Conservation (phyloP, 345 rosid species). For the Syzygium jambos region DNA sequence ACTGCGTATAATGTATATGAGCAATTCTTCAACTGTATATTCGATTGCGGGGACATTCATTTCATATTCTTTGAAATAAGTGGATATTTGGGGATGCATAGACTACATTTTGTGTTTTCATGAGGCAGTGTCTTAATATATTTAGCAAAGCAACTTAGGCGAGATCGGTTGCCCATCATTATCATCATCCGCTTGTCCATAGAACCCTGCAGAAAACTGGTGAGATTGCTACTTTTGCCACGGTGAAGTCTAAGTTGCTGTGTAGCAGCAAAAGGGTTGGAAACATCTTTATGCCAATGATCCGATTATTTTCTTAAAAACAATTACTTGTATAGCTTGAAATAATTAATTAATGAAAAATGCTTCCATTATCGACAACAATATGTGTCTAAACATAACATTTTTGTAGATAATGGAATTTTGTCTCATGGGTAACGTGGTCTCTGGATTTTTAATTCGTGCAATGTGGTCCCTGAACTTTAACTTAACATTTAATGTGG, state of each 20-base stretch:
- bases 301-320: neutral
- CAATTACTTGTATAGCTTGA: too few relatives aligned
- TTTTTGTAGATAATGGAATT: too few relatives aligned
- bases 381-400: too few relatives aligned
- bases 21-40: slow-evolving; percentile 2
- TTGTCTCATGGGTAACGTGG: too few relatives aligned
- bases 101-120: neutral
- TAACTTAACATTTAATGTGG: too few relatives aligned
- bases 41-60: neutral
- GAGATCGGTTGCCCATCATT: neutral
- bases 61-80: neutral
- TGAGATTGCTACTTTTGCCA: neutral
- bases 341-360: too few relatives aligned
- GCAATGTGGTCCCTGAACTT: too few relatives aligned
- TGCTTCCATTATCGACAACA: too few relatives aligned
- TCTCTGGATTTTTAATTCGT: too few relatives aligned
- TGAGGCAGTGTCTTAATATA: neutral
- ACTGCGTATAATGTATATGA: neutral
- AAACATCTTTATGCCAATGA: neutral
- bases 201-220: neutral
- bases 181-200: neutral
- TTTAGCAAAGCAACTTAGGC: neutral
- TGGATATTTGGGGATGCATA: neutral
- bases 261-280: neutral
- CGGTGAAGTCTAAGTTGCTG: neutral